Conservation (phyloP, 192 early-diverging fungal genomes). For the Coemansia guatemalensis region DNA sequence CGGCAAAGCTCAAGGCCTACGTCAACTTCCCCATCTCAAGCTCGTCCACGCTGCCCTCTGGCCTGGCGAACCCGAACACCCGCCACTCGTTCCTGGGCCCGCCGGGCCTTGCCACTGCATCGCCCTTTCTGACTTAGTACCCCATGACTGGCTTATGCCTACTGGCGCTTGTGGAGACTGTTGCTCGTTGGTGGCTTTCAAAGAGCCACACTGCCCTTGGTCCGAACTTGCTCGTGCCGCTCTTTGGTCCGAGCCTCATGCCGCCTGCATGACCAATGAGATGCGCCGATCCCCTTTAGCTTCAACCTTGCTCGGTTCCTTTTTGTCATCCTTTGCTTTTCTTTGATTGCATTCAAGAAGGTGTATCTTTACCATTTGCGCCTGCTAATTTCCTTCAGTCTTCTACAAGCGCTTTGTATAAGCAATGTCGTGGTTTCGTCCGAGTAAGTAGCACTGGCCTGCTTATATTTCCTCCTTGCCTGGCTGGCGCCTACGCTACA, state of each 20-base stretch:
- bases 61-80: slow-evolving; percentile 27
- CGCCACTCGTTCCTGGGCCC: slow-evolving; percentile 30
- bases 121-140: background rate
- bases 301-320: background rate
- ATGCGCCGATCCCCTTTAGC: slow-evolving; percentile 7
- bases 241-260: background rate
- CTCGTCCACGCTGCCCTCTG: slow-evolving; percentile 24
- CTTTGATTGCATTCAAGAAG: slow-evolving; percentile 4
- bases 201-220: background rate
- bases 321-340: slow-evolving; percentile 3
- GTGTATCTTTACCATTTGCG: slow-evolving; percentile 4
- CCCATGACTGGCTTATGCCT: background rate
- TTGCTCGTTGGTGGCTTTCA: background rate
- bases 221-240: too few relatives aligned
- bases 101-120: background rate
- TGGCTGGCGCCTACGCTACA: background rate
- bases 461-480: slow-evolving; percentile 1
- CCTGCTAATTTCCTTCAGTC: background rate
- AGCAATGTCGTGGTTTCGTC: slow-evolving; percentile 52
- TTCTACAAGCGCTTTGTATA: slow-evolving; percentile 1
- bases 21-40: slow-evolving; percentile 34
- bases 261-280: slow-evolving; percentile 5
- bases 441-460: slow-evolving; percentile 31
- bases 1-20: slow-evolving; percentile 39
- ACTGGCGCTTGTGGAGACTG: background rate